A percentile compares a stretch with the other conserved stretches of the same genome.
These are phyloP conservation scores for Microcos paniculata DNA, from an alignment of 345 rosid genomes.

Conservation along the genomic window DNA sequence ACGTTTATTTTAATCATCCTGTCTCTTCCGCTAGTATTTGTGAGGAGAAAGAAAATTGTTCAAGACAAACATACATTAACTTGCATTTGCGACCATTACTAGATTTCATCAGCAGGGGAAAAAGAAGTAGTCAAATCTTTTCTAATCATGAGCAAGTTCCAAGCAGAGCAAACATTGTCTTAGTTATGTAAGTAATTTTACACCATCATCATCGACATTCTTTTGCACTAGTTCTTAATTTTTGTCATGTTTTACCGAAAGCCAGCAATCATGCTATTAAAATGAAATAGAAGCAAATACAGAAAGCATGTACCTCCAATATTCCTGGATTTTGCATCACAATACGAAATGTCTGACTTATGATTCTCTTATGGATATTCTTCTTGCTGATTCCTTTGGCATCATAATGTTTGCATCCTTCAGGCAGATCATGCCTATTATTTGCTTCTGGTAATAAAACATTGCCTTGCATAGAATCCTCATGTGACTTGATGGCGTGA, in stretches of 20 bases:
- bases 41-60: not conserved
- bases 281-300: not conserved
- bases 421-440: not conserved
- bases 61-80: too few species aligned
- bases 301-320: constrained; percentile 54
- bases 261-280: not conserved
- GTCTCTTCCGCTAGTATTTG: not conserved
- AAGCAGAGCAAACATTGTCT: not conserved
- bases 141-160: not conserved
- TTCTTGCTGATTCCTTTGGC: constrained; percentile 70
- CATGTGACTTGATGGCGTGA: constrained; percentile 26
- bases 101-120: too few species aligned
- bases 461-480: constrained; percentile 24
- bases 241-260: not conserved
- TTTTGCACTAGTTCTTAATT: not conserved
- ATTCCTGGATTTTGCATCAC: constrained; percentile 85
- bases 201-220: not conserved
- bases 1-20: too few species aligned
- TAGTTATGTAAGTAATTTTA: not conserved
- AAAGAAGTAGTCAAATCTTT: not conserved
- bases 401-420: constrained; percentile 32
- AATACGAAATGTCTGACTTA: constrained; percentile 68
- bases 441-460: constrained; percentile 20
- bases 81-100: too few species aligned
- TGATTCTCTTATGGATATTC: constrained; percentile 56